Evolutionary conservation across 176 grass and related monocot genomes (phyloP).

Genomic region (Rhynchospora pubera): DNA sequence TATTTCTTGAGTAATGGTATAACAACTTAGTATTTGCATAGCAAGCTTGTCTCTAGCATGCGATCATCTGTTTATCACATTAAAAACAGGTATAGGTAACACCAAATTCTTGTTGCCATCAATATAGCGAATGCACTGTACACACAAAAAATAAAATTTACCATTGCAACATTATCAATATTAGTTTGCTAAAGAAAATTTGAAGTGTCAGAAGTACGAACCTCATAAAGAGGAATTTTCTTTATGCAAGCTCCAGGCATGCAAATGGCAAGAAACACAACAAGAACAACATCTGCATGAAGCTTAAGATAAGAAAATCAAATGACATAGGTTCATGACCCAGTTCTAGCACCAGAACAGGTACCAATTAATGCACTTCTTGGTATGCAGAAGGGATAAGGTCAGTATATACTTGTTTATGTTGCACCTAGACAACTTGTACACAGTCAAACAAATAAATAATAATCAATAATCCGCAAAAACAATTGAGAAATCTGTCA

Average conservation of each 20-base stretch:
- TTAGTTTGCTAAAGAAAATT: not conserved
- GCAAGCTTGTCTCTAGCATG: constrained; percentile 87
- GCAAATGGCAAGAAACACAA: constrained; percentile 86
- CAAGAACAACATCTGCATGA: constrained; percentile 83
- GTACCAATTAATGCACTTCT: constrained; percentile 91
- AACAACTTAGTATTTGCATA: constrained; percentile 15
- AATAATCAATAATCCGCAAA: no score
- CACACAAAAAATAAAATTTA: not conserved
- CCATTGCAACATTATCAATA: not conserved
- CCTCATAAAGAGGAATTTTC: constrained; percentile 87
- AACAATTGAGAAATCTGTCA: not conserved
- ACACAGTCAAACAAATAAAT: no score
- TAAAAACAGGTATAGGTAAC: constrained; percentile 75
- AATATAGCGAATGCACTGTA: constrained; percentile 79
- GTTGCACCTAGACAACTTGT: no score
- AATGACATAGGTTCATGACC: not conserved
- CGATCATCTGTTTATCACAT: constrained; percentile 92
- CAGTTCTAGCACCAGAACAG: not conserved
- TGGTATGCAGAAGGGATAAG: constrained; percentile 47
- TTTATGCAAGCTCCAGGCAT: constrained; percentile 62
- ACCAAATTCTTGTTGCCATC: constrained; percentile 72
- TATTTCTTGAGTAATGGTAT: not conserved
- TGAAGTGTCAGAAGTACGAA: constrained; percentile 9
- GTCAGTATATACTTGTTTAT: no score
- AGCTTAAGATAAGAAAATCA: constrained; percentile 32